Conservation (phyloP, 1,139 yeast species). For the Pichia sp. region DNA sequence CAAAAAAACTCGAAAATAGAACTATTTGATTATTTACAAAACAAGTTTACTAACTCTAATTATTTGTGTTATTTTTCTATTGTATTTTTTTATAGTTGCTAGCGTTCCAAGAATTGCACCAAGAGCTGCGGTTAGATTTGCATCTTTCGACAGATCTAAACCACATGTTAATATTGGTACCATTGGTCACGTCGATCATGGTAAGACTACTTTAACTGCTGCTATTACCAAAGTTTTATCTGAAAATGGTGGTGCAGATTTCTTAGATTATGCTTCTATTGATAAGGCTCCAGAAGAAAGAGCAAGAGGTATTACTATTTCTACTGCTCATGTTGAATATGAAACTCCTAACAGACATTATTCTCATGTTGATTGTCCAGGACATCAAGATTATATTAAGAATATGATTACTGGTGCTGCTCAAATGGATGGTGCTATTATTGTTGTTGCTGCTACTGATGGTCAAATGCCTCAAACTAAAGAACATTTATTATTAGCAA, state of each 20-base stretch:
- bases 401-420: constrained; percentile 99
- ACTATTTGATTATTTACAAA: too few relatives aligned
- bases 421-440: constrained; percentile 99
- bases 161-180: constrained; percentile 97
- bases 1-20: too few relatives aligned
- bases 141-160: constrained; percentile 82
- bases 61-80: too few relatives aligned
- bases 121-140: constrained; percentile 38
- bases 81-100: constrained; percentile 11
- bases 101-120: constrained; percentile 20
- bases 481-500: constrained; percentile 95
- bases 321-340: constrained; percentile 95
- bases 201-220: constrained; percentile 96
- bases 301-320: constrained; percentile 98
- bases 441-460: constrained; percentile 98
- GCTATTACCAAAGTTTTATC: constrained; percentile 96
- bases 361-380: constrained; percentile 97
- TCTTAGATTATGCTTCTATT: constrained; percentile 87
- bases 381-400: constrained; percentile 98
- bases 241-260: constrained; percentile 82
- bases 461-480: constrained; percentile 99
- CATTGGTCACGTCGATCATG: constrained; percentile 96
- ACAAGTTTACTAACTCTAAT: background rate
- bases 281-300: constrained; percentile 99
- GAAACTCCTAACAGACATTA: constrained; percentile 90